Evolutionary conservation across 2,329 filamentous ascomycete species (phyloP), one percentile per base, ranked within the genome.

Genomic region (Diaporthe caulivora): DNA sequence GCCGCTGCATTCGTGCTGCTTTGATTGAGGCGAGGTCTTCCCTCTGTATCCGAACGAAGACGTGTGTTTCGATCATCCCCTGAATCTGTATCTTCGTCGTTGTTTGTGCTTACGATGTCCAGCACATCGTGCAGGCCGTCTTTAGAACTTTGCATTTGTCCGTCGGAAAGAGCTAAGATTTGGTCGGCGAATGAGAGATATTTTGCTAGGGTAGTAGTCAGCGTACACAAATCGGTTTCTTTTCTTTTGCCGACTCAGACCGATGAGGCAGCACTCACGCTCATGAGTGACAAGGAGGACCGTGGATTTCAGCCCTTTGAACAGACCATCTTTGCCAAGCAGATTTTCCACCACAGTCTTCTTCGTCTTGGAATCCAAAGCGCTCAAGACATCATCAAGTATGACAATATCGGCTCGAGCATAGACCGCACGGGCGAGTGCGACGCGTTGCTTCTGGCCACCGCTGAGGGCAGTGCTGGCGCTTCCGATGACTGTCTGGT

Each of bases 361-460:
- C 34, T 82, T 80, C 0, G 83, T 84, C 8, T 79, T 76, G 1
- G 78, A 79, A 58, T 84, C 83, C 0, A 84, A 74, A 2, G 78
- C 82, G 57, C 80, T 83, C 57, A 84, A 81, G 7, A 76, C 78
- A 69, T 84, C 83, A 49, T 84, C 83, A 1, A 84, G 74, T 1
- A 84, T 44, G 3, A 79, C 72, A 6, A 82, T 78, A 1, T 79
- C 75, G 13, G 75, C 76, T 13, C 76, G 74, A 4, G 80, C 75
- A 73, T 79, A 83, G 3, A 83, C 54, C 1, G 81, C 81, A 37
- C 83, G 79, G 0, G 83, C 83, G 13, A 84, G 80, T 1, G 82
- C 80, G 6, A 47, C 44, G 0, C 44, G 44, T 3, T 47, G 44
- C 18, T 47, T 47, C 44, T 47, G 44, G 9, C 44, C 44, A 21